A percentile compares a stretch with the other conserved stretches of the same genome.
phyloP scores from a whole-genome alignment of 2,329 filamentous ascomycete genomes.

The Fusarium haematococcum region DNA sequence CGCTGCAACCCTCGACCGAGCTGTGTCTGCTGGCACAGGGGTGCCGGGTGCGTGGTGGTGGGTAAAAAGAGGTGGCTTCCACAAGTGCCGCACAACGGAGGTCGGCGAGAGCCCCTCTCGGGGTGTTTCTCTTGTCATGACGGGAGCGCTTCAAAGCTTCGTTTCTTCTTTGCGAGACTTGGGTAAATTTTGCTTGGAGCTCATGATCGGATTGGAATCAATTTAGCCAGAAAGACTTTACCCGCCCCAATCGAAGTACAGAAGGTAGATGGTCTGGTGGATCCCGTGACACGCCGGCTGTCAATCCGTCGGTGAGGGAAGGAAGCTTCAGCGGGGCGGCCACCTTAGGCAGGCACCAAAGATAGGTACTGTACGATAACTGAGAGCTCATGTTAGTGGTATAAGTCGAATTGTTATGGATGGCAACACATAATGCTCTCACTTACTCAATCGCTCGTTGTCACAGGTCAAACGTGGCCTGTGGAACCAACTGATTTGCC shows the following conservation, averaged over 20 bases:
- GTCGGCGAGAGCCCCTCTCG: constrained; percentile 15
- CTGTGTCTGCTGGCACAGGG: neutral
- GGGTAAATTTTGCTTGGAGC: neutral
- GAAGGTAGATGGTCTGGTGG: neutral
- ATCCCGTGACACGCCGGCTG: constrained; percentile 3
- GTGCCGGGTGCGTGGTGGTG: neutral
- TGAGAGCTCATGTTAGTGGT: constrained; percentile 6
- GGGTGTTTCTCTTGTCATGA: constrained; percentile 30
- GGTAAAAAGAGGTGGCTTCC: neutral
- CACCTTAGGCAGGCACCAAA: constrained; percentile 1
- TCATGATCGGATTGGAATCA: neutral
- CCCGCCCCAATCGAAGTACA: constrained; percentile 24
- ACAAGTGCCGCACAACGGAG: constrained; percentile 28
- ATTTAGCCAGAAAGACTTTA: constrained; percentile 29
- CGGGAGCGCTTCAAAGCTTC: constrained; percentile 30
- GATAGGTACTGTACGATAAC: neutral
- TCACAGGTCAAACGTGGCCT: neutral
- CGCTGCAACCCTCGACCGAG: constrained; percentile 8
- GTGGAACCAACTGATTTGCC: neutral
- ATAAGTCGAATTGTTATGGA: neutral
- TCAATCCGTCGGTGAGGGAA: constrained; percentile 27
- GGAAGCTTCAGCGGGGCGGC: constrained; percentile 2
- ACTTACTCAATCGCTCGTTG: neutral
- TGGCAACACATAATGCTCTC: neutral
- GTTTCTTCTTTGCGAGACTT: neutral